These are phyloP conservation scores for Cucumis melo DNA, from an alignment of 306 rosid genomes.

Conservation along the genomic window DNA sequence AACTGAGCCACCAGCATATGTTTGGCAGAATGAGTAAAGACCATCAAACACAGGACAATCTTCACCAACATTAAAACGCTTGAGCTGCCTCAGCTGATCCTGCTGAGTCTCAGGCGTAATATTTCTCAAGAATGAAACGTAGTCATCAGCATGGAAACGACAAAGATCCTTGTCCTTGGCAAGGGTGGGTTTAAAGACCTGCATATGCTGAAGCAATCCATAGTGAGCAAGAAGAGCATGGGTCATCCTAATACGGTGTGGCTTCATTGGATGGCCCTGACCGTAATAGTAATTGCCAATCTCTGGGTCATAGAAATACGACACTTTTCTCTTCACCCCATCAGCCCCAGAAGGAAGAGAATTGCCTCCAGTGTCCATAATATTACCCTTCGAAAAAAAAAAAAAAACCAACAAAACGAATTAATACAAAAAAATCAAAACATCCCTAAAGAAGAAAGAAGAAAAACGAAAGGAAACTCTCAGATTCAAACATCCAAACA, in stretches of 20 bases:
- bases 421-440: not conserved
- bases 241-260: constrained; percentile 84
- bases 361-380: constrained; percentile 64
- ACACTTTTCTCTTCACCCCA: constrained; percentile 68
- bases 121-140: constrained; percentile 60
- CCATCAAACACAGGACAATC: constrained; percentile 90
- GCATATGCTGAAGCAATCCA: constrained; percentile 79
- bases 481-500: not conserved
- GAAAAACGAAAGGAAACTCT: not conserved
- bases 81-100: constrained; percentile 77
- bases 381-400: no score
- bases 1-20: constrained; percentile 84
- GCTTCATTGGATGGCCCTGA: constrained; percentile 95
- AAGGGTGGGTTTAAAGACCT: constrained; percentile 78
- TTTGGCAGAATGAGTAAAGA: constrained; percentile 68
- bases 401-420: not conserved
- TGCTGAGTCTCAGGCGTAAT: constrained; percentile 80
- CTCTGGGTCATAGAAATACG: constrained; percentile 77
- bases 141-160: constrained; percentile 80
- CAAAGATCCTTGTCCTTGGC: constrained; percentile 73
- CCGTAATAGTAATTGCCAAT: constrained; percentile 87
- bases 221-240: constrained; percentile 85
- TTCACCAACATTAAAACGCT: constrained; percentile 85
- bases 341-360: constrained; percentile 67
- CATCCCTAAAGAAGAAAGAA: not conserved